phyloP scores from a whole-genome alignment of 2,329 filamentous ascomycete species.

The Calonectria leucothoes region DNA sequence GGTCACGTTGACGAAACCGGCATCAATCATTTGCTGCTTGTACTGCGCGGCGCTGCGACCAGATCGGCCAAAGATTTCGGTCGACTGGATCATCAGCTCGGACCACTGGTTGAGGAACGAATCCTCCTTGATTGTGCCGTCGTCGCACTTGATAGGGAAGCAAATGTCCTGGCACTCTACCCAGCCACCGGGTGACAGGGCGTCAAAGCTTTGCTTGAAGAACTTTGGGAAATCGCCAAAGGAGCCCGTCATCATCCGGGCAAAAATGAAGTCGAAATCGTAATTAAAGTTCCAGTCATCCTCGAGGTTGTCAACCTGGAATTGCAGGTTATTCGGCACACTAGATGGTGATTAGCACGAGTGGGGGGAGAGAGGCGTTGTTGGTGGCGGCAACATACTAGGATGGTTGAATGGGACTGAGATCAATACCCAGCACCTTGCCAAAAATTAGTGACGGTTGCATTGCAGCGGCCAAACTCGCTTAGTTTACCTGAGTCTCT shows the following conservation, averaged over 20 bases:
- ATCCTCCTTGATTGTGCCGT: conserved; percentile 49
- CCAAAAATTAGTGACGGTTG: background rate
- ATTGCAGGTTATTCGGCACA: conserved; percentile 61
- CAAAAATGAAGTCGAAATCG: conserved; percentile 56
- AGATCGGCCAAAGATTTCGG: conserved; percentile 44
- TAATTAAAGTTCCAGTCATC: conserved; percentile 52
- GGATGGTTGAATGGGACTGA: conserved; percentile 55
- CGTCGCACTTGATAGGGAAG: conserved; percentile 53
- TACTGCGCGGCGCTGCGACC: conserved; percentile 45
- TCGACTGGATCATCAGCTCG: conserved; percentile 44
- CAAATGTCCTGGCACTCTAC: conserved; percentile 57
- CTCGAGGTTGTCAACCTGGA: conserved; percentile 58
- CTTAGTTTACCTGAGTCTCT: conserved; percentile 38
- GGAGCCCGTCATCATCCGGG: conserved; percentile 51
- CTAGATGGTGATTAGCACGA: conserved; percentile 31
- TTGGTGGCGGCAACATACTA: conserved; percentile 40
- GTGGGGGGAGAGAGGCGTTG: background rate
- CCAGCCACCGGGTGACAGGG: conserved; percentile 57
- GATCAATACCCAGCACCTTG: conserved; percentile 53
- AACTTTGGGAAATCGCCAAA: conserved; percentile 51
- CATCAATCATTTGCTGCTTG: conserved; percentile 56
- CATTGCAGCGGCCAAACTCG: too few species aligned
- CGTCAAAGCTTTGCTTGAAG: conserved; percentile 50
- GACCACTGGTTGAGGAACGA: conserved; percentile 44
- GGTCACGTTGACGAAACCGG: conserved; percentile 64